Evolutionary conservation across 805 yeast genomes (phyloP), one percentile per base, ranked within the genome.

Genomic region (Nakazawaea molendinolei): DNA sequence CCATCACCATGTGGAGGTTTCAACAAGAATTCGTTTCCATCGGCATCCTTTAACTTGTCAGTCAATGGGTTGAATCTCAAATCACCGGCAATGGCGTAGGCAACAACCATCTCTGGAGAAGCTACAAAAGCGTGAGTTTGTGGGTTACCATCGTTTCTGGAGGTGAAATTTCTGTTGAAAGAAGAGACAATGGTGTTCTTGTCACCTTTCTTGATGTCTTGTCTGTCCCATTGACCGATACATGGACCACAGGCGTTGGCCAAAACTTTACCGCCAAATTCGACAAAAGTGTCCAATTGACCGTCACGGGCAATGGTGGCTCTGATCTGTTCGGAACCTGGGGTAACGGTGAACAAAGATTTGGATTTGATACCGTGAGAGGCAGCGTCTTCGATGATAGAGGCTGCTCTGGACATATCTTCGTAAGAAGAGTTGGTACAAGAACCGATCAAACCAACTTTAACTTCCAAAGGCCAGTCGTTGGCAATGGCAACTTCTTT

Each of bases 161-260:
- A 86, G 61, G 92, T 81, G 74, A 90, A 90, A 65, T 90, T 90
- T 74, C 98, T 83, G 77, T 90, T 90, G 75, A 89, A 90, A 9
- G 97, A 89, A 5, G 97, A 87, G 63, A 90, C 89, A 49, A 90
- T 92, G 36, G 97, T 85, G 63, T 87, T 89, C 51, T 70, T 69
- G 45, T 79, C 86, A 51, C 65, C 65, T 56, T 60, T 60, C 51
- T 60, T 52, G 43, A 84, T 74, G 56, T 85, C 95, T 46, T 74
- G 71, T 69, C 97, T 83, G 60, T 92, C 96, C 98, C 98, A 90
- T 71, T 90, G 98, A 41, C 98, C 98, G 57, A 90, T 90, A 70
- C 98, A 90, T 54, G 97, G 98, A 49, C 98, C 98, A 73, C 98
- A 90, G 15, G 98, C 98, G 60, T 90, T 90, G 37, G 97, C 96